Evolutionary conservation across 2,329 filamentous ascomycete species (phyloP), one percentile per base, ranked within the genome.

Genomic region (Scytalidium lignicola): DNA sequence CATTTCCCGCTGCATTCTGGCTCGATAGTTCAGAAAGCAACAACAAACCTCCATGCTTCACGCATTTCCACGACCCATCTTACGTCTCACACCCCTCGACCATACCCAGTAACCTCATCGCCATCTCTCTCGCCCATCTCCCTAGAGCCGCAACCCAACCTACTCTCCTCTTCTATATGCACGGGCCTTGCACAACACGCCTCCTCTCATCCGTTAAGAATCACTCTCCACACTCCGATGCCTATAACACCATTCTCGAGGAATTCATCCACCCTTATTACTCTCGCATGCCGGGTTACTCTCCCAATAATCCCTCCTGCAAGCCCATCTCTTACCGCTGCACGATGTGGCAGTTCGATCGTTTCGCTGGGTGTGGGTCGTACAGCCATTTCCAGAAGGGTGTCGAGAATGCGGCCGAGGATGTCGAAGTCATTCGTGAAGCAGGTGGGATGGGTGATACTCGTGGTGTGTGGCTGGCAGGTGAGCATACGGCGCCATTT

Each of bases 401-500:
- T 0, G 54, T 82, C 22, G 67, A 76, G 51, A 62, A 73, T 3
- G 80, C 75, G 0, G 79, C 81, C 58, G 63, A 70, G 46, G 80
- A 85, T 65, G 74, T 86, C 20, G 75, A 80, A 21, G 62, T 56
- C 10, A 62, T 77, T 5, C 67, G 68, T 17, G 59, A 62, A 10
- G 72, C 74, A 12, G 58, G 75, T 15, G 32, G 32, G 15, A 37
- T 37, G 10, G 32, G 32, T 74, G 71, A 2, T 77, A 78, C 43
- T 64, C 7, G 74, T 19, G 74, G 78, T 0, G 53, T 86, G 2
- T 86, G 83, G 83, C 74, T 87, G 60, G 83, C 83, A 1, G 83
- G 83, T 0, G 83, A 87, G 64, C 83, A 87, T 68, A 95, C 89
- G 32, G 85, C 88, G 50, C 90, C 90, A 8, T 93, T 95, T 70